Evolutionary conservation across 768 basidiomycete genomes (phyloP), one percentile per base, ranked within the genome.

Genomic region (Cyathus striatus): DNA sequence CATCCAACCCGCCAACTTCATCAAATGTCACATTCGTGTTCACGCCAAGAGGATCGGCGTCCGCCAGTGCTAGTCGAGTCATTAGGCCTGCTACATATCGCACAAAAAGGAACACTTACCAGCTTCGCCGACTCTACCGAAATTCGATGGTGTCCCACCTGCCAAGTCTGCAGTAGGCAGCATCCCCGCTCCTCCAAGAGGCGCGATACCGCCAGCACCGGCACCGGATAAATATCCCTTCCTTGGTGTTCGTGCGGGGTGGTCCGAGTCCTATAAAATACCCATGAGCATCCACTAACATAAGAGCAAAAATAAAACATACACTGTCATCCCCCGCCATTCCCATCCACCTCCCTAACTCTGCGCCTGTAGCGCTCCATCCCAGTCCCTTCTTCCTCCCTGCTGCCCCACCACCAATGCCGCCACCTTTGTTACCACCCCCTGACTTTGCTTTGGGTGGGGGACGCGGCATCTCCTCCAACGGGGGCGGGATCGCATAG

Each of bases 1-100:
- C 88, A 53, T 97, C 94, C 30, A 99, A 67, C 3, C 96, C 96
- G 18, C 96, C 96, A 21, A 98, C 90, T 65, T 92, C 90, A 54
- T 96, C 91, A 57, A 99, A 98, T 0, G 93, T 94, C 6, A 98
- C 87, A 49, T 89, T 90, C 51, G 83, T 78, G 53, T 94, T 93
- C 6, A 95, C 89, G 12, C 93, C 93, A 13, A 99, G 73, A 3
- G 96, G 96, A 64, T 99, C 96, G 2, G 90, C 87, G 58, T 99
- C 96, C 6, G 95, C 93, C 13, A 94, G 76, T 30, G 81, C 93
- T 90, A n/a, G n/a, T n/a, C n/a, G n/a, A n/a, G n/a, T n/a, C n/a
- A n/a, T n/a, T n/a, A n/a, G n/a, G n/a, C n/a, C n/a, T n/a, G n/a
- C n/a, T n/a, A n/a, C n/a, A n/a, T n/a, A n/a, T n/a, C n/a, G n/a